Base-by-base conservation (phyloP, 2,329 filamentous ascomycete genomes). In the Cercospora zeina region DNA sequence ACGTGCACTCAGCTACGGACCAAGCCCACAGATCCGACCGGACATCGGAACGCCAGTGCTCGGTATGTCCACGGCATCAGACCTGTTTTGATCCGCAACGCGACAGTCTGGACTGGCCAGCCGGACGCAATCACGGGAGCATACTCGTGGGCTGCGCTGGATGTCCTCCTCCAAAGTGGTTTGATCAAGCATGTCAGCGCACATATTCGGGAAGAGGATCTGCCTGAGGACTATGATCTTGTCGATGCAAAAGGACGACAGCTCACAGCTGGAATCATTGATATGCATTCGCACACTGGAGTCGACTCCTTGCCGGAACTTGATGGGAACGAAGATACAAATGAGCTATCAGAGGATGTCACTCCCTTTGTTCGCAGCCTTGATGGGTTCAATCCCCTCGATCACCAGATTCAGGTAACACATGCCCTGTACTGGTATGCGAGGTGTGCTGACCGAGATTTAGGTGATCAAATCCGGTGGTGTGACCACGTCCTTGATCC, bases 221-320 rank as follows among this genome's bases (percentile, higher is more conserved):
- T 88, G 27, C 76, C 83, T 1, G 69, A 79, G 2, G 78, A 83
- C 53, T 80, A 78, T 0, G 65, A 82, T 4, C 69, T 86, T 8
- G 87, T 81, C 71, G 79, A 89, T 58, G 86, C 85, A 4, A 72
- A 80, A 27, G 86, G 87, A 1, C 81, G 85, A 2, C 84, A 81
- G 61, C 76, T 90, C 19, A 90, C 88, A 0, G 80, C 81, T 7
- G 88, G 87, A 14, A 85, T 90, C 67, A 84, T 90, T 53, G 88
- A 90, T 70, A 89, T 89, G 85, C 87, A 90, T 74, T 86, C 82
- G 34, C 88, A 90, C 70, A 81, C 85, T 1, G 85, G 87, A 7
- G 82, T 88, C 0, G 78, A 81, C 31, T 78, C 82, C 14, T 74
- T 89, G n/a, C 87, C 87, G 0, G 72, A 70, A 1, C 77, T 88